Evolutionary conservation across 306 rosid genomes (phyloP), one percentile per base, ranked within the genome.

Genomic region (Rosa lucieae): DNA sequence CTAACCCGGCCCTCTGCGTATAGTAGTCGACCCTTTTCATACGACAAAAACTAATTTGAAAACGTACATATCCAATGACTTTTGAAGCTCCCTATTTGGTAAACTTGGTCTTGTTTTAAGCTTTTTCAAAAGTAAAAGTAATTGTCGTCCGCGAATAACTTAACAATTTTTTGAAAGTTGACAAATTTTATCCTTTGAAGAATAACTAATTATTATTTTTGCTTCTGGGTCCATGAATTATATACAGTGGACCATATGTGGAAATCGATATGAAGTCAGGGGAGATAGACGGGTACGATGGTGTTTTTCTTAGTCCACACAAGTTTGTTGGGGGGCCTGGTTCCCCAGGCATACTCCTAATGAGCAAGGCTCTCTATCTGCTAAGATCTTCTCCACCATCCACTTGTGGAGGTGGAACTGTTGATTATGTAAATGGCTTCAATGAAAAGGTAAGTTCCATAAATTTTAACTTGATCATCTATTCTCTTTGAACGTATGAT

Each of bases 331-430:
- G 98, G 8, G 98, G 97, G 6, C 98, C 97, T 10, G 97, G 86
- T 72, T 80, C 93, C 15, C 94, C 98, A 0, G 97, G 98, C 18
- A 63, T 92, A 2, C 88, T 94, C 17, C 46, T 94, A 9, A 87
- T 89, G 89, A 90, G 46, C 85, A 87, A 87, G 46, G 80, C 78
- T 14, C 86, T 94, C 1, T 90, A 94, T 77, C 47, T 1, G 51
- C 78, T 92, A 2, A 42, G 62, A 78, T 83, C 91, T 76, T 85
- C 84, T 17, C 87, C 97, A 0, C 98, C 98, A 4, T 92, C 98
- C 0, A 92, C 93, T n/a, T 94, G 97, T 85, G 97, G 97, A 65
- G 97, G 98, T 76, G 97, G 97, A 35, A 90, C 93, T 4, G 97
- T 94, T 47, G 75, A 18, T 70, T 90, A 88, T 21, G 98, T 94